Evolutionary conservation across 2,329 filamentous ascomycete genomes (phyloP), one percentile per base, ranked within the genome.

Genomic region (Fusarium miscanthi): DNA sequence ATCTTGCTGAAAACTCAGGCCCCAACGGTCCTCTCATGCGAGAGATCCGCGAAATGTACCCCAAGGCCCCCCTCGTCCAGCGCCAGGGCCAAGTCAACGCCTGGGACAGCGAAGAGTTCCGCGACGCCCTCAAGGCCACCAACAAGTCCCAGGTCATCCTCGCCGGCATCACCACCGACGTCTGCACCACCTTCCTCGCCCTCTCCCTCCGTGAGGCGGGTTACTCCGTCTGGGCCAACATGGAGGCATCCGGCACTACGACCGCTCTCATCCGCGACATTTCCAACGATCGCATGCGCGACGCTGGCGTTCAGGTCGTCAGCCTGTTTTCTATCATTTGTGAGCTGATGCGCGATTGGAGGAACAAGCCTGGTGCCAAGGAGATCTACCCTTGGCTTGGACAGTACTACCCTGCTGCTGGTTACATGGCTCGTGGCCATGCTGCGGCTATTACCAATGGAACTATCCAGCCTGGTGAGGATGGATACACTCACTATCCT

Each of bases 1-100:
- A 7, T 2, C 16, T 49, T 31, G 23, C 14, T 49, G 8, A 49
- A 3, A 10, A 3, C 2, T 13, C 11, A 81, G 92, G 92, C 8
- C 92, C 92, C 53, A 94, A 94, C 78, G 92, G 92, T 3, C 89
- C 87, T 3, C 82, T 94, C 3, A 90, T 91, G 14, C 89, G 91
- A 75, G 92, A 93, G 76, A 92, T 94, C 69, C 79, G 88, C 9
- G 85, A 90, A 17, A 87, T 91, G 87, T 90, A 93, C 77, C 92
- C 92, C 31, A 82, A 88, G 49, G 88, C 90, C 1, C 88, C 92
- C 1, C 82, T 93, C 16, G 88, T 94, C 77, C 84, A 87, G 74
- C 89, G 92, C 40, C 86, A 91, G 68, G 92, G 92, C 42, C 90
- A 94, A 78, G 91, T 94, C 76, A 88, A 94, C 77, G 92, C 92